A percentile compares a stretch with the other conserved stretches of the same genome.
These are phyloP conservation scores for Vararia minispora DNA, from an alignment of 768 basidiomycete species.

Conservation along the genomic window DNA sequence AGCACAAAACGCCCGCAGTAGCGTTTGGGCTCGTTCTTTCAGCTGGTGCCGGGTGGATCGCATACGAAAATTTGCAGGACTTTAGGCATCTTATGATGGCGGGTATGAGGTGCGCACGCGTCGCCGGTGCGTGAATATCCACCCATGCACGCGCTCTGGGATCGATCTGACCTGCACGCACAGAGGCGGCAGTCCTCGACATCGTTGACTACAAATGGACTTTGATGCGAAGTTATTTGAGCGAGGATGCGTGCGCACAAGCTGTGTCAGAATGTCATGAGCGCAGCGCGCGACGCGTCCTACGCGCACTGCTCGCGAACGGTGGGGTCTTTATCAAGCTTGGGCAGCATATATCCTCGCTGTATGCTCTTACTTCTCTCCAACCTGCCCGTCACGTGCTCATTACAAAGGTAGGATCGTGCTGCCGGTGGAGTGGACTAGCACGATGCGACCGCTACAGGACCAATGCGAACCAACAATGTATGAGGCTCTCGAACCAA, in stretches of 20 bases:
- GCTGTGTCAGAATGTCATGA: conserved; percentile 74
- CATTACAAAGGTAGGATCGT: conserved; percentile 28
- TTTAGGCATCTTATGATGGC: conserved; percentile 71
- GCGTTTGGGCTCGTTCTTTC: conserved; percentile 21
- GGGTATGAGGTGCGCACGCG: conserved; percentile 63
- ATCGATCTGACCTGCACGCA: conserved; percentile 13
- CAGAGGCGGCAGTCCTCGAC: conserved; percentile 51
- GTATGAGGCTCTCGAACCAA: conserved; percentile 59
- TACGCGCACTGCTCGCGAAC: conserved; percentile 79
- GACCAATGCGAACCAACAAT: conserved; percentile 91
- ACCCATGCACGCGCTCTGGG: conserved; percentile 2
- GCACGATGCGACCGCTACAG: conserved; percentile 54
- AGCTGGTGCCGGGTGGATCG: conserved; percentile 25
- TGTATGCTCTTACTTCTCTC: conserved; percentile 25
- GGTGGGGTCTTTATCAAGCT: conserved; percentile 86
- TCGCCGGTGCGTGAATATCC: conserved; percentile 43
- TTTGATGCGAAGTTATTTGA: conserved; percentile 40
- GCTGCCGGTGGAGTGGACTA: conserved; percentile 55
- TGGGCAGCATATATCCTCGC: conserved; percentile 80
- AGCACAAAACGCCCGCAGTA: no score
- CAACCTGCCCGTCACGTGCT: conserved; percentile 15
- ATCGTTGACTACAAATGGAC: conserved; percentile 67
- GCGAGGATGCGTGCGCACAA: conserved; percentile 35
- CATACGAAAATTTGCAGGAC: conserved; percentile 62
- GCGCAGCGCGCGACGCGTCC: conserved; percentile 68